Percentiles rank a stretch among this genome's conserved stretches.
Conservation (phyloP, 225 moss, liverwort and hornwort species). For the Pseudisothecium myosuroides region DNA sequence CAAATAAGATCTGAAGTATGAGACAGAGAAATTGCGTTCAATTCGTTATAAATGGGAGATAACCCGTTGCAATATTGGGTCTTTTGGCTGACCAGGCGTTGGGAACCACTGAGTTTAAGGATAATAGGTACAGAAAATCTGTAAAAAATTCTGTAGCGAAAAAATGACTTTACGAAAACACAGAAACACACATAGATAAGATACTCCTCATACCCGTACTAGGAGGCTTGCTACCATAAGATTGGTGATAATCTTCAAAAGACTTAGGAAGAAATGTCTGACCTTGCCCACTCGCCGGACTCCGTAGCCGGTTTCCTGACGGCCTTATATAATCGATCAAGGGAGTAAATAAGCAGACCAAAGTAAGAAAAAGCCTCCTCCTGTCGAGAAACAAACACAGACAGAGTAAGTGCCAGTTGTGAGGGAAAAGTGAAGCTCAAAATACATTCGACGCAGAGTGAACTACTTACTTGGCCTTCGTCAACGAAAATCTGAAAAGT, state of each 20-base stretch:
- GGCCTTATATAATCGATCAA: constrained; percentile 65
- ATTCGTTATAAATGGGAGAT: background rate
- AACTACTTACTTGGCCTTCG: constrained; percentile 61
- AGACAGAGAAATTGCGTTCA: background rate
- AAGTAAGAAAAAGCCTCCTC: constrained; percentile 70
- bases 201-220: background rate
- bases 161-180: background rate
- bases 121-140: background rate
- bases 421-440: background rate
- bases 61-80: background rate
- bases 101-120: background rate
- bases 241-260: background rate
- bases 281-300: constrained; percentile 85
- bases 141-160: background rate
- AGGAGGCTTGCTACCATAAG: background rate
- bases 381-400: constrained; percentile 15
- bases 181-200: background rate
- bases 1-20: background rate
- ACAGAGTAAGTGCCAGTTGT: background rate
- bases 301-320: constrained; percentile 49
- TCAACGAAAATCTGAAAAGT: constrained; percentile 69
- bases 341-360: constrained; percentile 67
- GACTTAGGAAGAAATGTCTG: background rate
- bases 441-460: background rate
- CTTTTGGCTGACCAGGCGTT: background rate